Base-by-base conservation (phyloP, 352 stramenopile genomes). In the Phytophthora podocarpi region DNA sequence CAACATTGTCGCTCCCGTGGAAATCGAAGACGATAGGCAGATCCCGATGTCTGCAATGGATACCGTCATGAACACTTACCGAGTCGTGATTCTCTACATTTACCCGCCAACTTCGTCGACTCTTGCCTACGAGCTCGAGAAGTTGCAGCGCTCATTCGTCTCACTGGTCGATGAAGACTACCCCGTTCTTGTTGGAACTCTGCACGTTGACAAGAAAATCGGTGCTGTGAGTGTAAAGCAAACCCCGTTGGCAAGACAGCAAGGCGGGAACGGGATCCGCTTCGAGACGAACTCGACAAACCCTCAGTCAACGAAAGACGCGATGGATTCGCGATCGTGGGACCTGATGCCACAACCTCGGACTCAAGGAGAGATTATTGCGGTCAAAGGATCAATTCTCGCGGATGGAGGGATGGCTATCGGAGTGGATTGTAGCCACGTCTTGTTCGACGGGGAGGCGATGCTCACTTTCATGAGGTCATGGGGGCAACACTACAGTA, bases 401-500 rank as follows among this genome's bases (percentile, higher is more conserved):
- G 37, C 62, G 12, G 76, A 89, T 39, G 76, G 72, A 15, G 76
- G 79, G 0, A 65, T 89, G 32, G 72, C 50, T 12, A 54, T 89
- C 15, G 76, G 76, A 4, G 49, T 84, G 28, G 70, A 83, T 42
- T 65, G 70, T 31, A 79, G 40, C 30, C 79, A 89, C 40, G 57
- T 59, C 0, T 12, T 89, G 51, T 68, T 86, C n/a, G 79, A 89
- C 28, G 76, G 70, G 32, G 69, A 87, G 24, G 70, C 58, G 9
- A 67, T 78, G 56, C 77, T 87, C 40, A 87, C 70, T 16, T 87
- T 89, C 58, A 76, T 82, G 63, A 76, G 74, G 32, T 41, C 52
- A 12, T 89, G 79, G 79, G 67, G 74, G 1, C 57, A 76, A 58
- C 75, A 76, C 57, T 89, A 82, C 42, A 74, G 72, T 21, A 42